Percentiles rank a stretch among this genome's conserved stretches.
Conservation (phyloP, 768 basidiomycete species). For the Harrya chromipes region DNA sequence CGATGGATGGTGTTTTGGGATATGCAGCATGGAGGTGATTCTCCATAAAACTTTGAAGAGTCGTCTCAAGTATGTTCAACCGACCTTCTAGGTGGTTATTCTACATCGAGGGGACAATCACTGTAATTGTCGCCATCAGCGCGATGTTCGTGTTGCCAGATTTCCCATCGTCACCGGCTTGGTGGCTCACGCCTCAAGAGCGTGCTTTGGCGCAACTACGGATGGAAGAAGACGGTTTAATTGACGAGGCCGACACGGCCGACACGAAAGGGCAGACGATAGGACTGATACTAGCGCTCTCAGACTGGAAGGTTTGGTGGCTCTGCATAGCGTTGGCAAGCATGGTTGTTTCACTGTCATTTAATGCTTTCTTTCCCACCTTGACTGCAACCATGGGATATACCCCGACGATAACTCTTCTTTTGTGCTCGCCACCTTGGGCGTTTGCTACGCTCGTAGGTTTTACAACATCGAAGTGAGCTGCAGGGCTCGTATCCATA, state of each 20-base stretch:
- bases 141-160: slow-evolving; percentile 71
- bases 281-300: slow-evolving; percentile 58
- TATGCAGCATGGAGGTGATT: slow-evolving; percentile 69
- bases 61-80: not conserved
- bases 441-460: slow-evolving; percentile 56
- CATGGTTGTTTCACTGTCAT: slow-evolving; percentile 58
- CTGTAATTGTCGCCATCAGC: slow-evolving; percentile 44
- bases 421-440: slow-evolving; percentile 74
- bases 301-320: slow-evolving; percentile 86
- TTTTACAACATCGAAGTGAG: slow-evolving; percentile 50
- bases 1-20: slow-evolving; percentile 68
- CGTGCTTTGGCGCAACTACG: slow-evolving; percentile 53
- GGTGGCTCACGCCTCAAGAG: slow-evolving; percentile 62
- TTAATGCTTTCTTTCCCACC: slow-evolving; percentile 81
- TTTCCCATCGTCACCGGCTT: slow-evolving; percentile 57
- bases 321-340: slow-evolving; percentile 61
- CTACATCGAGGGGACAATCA: slow-evolving; percentile 62
- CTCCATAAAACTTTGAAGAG: not conserved
- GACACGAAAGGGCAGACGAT: slow-evolving; percentile 26
- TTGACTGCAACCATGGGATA: slow-evolving; percentile 71
- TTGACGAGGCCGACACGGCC: slow-evolving; percentile 46
- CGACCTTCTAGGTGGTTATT: slow-evolving; percentile 61
- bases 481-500: not conserved
- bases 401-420: slow-evolving; percentile 57
- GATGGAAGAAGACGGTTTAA: slow-evolving; percentile 63